phyloP scores from a whole-genome alignment of 2,329 filamentous ascomycete genomes.

The Pseudofabraea citricarpa region DNA sequence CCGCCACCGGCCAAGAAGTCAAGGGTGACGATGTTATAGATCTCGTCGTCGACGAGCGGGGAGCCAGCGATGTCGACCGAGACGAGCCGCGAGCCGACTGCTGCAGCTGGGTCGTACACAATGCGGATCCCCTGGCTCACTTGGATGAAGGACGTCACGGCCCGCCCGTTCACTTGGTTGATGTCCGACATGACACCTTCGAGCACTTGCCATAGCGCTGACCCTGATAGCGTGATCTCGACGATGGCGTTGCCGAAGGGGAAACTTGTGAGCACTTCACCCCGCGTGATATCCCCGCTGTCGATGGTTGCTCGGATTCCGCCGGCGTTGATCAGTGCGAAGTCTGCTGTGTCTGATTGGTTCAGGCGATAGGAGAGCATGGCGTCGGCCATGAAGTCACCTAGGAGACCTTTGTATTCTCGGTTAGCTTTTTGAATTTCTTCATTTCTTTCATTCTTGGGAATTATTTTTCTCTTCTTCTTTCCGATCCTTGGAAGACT shows the following conservation, averaged over 20 bases:
- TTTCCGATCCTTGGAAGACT: too few species aligned
- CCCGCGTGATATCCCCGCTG: constrained; percentile 54
- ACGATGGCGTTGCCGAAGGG: constrained; percentile 63
- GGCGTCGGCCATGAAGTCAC: constrained; percentile 52
- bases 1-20: constrained; percentile 60
- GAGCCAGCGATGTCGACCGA: constrained; percentile 43
- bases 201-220: constrained; percentile 50
- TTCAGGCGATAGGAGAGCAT: constrained; percentile 57
- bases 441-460: too few species aligned
- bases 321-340: constrained; percentile 57
- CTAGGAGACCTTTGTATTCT: constrained; percentile 32
- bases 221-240: constrained; percentile 48
- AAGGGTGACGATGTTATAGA: constrained; percentile 56
- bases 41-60: constrained; percentile 38
- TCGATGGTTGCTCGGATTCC: constrained; percentile 62
- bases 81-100: constrained; percentile 45
- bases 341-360: constrained; percentile 31
- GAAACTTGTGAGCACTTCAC: constrained; percentile 59
- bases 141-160: constrained; percentile 56
- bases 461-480: too few species aligned
- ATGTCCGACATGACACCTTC: constrained; percentile 52
- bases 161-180: constrained; percentile 48
- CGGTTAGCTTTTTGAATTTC: background rate
- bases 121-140: constrained; percentile 52
- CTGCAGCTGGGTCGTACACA: constrained; percentile 49